Evolutionary conservation across 768 basidiomycete species (phyloP).

Genomic region (Leccinellum rugosiceps): DNA sequence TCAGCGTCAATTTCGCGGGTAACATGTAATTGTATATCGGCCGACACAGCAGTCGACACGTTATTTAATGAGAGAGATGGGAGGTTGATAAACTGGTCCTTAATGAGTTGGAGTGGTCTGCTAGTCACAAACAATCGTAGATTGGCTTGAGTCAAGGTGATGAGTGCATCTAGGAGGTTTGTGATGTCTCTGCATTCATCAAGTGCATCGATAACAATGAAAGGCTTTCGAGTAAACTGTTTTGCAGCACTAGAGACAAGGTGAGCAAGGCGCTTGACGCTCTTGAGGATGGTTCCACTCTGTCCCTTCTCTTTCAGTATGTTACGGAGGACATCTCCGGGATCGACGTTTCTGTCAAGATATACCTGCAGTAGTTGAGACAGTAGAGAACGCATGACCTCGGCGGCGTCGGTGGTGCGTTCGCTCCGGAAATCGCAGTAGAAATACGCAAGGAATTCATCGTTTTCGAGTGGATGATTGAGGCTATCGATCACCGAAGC

Average conservation of each 20-base stretch:
- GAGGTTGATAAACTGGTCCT: background rate
- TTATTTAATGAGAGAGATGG: constrained; percentile 4
- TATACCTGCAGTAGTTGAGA: background rate
- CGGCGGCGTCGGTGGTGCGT: background rate
- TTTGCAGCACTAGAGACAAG: background rate
- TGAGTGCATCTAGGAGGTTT: background rate
- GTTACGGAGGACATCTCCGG: background rate
- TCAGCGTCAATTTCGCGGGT: constrained; percentile 6
- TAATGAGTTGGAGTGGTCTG: constrained; percentile 8
- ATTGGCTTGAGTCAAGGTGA: background rate
- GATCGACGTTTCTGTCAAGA: background rate
- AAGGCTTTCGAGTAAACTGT: background rate
- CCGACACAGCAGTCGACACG: background rate
- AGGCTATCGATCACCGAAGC: background rate
- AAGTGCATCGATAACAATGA: constrained; percentile 12
- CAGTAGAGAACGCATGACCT: background rate
- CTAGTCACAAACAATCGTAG: constrained; percentile 13
- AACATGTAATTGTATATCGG: constrained; percentile 8
- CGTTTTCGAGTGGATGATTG: background rate
- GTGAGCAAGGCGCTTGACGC: background rate
- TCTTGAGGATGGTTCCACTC: background rate
- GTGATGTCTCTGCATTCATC: constrained; percentile 15
- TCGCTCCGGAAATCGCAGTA: background rate
- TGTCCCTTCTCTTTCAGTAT: background rate
- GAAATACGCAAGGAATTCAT: background rate